A percentile compares a stretch with the other conserved stretches of the same genome.
phyloP scores from a whole-genome alignment of 495 filamentous ascomycete genomes.

The Apodospora peruviana region DNA sequence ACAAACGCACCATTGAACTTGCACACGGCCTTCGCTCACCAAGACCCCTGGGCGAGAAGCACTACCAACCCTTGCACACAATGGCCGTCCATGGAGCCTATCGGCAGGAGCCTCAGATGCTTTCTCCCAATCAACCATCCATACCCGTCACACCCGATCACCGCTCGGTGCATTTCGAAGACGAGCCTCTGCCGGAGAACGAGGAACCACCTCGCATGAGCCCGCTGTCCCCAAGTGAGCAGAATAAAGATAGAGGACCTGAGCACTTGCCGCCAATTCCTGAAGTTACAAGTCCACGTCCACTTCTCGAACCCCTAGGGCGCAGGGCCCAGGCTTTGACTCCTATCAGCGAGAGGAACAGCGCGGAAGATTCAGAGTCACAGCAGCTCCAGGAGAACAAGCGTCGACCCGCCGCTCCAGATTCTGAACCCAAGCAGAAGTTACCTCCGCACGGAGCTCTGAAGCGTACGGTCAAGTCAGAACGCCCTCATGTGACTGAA shows the following conservation, averaged over 20 bases:
- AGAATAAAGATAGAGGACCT: too few species aligned
- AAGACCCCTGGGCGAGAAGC: constrained; percentile 15
- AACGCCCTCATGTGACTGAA: too few species aligned
- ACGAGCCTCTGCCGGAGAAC: neutral
- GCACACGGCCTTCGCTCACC: constrained; percentile 2
- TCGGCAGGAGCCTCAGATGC: constrained; percentile 16
- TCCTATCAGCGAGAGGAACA: constrained; percentile 20
- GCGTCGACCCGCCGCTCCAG: too few species aligned
- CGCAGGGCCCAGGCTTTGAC: constrained; percentile 14
- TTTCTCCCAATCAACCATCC: neutral
- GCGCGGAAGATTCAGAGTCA: constrained; percentile 7
- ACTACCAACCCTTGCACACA: constrained; percentile 14
- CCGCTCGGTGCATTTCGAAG: constrained; percentile 5
- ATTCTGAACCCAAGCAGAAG: too few species aligned
- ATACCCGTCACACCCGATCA: neutral
- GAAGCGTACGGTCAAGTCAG: too few species aligned
- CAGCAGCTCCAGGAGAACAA: constrained; percentile 10
- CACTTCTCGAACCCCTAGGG: constrained; percentile 1
- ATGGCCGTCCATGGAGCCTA: constrained; percentile 12
- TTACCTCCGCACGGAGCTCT: too few species aligned
- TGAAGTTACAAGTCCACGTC: constrained; percentile 7
- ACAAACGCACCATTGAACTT: constrained; percentile 6
- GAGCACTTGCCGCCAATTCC: constrained; percentile 9
- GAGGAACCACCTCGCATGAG: neutral
- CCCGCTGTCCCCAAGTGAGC: constrained; percentile 9